Evolutionary conservation across 2,329 filamentous ascomycete genomes (phyloP).

Genomic region (Trichophyton mentagrophytes): DNA sequence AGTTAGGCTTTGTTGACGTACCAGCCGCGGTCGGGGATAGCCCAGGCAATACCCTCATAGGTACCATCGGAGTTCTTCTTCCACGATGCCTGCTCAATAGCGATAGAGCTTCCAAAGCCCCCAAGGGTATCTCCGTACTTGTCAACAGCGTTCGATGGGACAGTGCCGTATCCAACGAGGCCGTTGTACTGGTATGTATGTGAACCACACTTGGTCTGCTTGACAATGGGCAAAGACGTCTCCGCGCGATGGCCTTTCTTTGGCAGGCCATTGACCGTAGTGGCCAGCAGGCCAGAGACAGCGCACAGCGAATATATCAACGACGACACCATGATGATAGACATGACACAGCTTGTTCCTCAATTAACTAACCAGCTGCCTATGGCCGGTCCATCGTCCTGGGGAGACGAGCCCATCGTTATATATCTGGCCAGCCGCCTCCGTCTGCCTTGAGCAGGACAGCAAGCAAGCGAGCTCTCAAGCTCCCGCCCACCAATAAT

Average conservation of each 20-base stretch:
- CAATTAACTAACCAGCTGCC: no score
- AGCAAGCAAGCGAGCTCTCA: neutral
- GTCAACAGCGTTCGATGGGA: constrained; percentile 47
- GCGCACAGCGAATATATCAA: constrained; percentile 3
- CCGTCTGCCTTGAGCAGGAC: neutral
- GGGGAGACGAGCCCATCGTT: neutral
- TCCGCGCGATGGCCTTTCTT: neutral
- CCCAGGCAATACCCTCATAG: constrained; percentile 52
- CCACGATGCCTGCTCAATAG: constrained; percentile 50
- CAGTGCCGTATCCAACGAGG: constrained; percentile 53
- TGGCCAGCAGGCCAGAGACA: constrained; percentile 8
- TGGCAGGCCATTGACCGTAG: constrained; percentile 11
- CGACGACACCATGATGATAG: constrained; percentile 17
- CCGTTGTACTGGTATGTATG: constrained; percentile 52
- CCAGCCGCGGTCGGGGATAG: constrained; percentile 57
- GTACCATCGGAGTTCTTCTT: constrained; percentile 36
- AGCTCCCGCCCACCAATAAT: neutral
- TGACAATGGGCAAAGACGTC: constrained; percentile 22
- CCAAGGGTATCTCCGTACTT: constrained; percentile 58
- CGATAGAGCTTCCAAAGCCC: constrained; percentile 52
- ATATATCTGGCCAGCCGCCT: neutral
- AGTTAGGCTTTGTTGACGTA: constrained; percentile 18
- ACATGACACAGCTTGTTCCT: no score
- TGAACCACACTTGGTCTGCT: constrained; percentile 45
- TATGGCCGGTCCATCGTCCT: no score